Base-by-base conservation (phyloP, 768 basidiomycete species). In the Antrodiella citrinella region DNA sequence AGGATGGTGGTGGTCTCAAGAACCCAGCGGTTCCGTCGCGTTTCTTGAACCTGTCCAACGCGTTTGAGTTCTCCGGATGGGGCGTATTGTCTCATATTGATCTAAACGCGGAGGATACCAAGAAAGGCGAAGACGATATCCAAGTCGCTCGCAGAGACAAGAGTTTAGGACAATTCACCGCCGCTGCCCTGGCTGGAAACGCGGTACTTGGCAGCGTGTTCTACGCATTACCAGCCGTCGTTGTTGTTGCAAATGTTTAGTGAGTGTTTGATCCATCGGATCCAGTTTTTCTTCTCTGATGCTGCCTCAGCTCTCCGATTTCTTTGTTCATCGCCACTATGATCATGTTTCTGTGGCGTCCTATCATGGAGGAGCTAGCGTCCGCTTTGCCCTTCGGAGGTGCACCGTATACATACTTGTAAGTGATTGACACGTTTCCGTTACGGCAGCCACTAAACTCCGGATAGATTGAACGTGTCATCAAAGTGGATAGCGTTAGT, bases 41-140 rank as follows among this genome's bases (percentile, higher is more conserved):
- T 30, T 84, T 83, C 58, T 62, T 80, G 21, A 74, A 83, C 54
- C 72, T 86, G 30, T 65, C 75, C 12, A 77, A 79, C 57, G 73
- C 79, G 35, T 84, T 84, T 53, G 82, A 85, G 56, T 88, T 87
- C 56, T 77, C 85, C 0, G 84, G 84, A 3, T 85, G 84, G 82
- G 84, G 83, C 1, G 72, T 76, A 4, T 60, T 79, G 15, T 64
- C 65, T 4, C 68, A 70, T 50, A 55, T 85, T 1, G 68, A 69
- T 18, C 69, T 87, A 10, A 62, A 67, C 0, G 52, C 49, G 1
- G 69, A 74, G 3, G 78, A 84, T 43, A 56, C 68, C 42, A 49
- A 57, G 2, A 51, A 62, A 47, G 45, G 81, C 59, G 26, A 63
- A 57, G 24, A 61, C 50, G 42, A 62, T 55, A 26, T 67, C 69